These are phyloP conservation scores for Telfairia occidentalis DNA, from an alignment of 331 rosid genomes.

Conservation along the genomic window DNA sequence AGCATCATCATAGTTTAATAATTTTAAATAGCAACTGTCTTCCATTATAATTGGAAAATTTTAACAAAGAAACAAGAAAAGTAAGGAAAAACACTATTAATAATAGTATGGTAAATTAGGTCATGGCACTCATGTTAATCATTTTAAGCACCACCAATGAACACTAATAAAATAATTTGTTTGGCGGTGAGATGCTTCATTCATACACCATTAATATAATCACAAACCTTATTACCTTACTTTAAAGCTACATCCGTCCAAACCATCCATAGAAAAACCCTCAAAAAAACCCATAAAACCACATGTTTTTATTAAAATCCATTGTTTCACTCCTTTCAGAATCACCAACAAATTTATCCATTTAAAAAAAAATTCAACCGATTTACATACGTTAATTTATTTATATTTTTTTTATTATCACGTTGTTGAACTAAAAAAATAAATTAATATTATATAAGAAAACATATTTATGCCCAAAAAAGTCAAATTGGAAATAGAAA, in stretches of 20 bases:
- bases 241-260: conserved; percentile 8
- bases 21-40: neutral
- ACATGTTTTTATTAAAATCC: neutral
- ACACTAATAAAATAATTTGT: neutral
- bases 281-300: neutral
- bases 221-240: neutral
- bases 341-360: neutral
- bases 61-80: neutral
- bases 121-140: neutral
- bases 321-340: neutral
- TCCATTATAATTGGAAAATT: neutral
- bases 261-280: neutral
- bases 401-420: too few relatives aligned
- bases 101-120: neutral
- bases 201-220: neutral
- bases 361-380: too few relatives aligned
- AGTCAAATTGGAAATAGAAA: conserved; percentile 12
- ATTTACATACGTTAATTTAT: too few relatives aligned
- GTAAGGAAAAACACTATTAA: neutral
- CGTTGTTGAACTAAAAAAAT: too few relatives aligned
- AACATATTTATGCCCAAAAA: too few relatives aligned
- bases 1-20: neutral
- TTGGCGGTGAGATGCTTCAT: conserved; percentile 9
- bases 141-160: neutral
- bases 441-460: too few relatives aligned